Evolutionary conservation across 2,329 filamentous ascomycete genomes (phyloP), one percentile per base, ranked within the genome.

Genomic region (Periconia sp.): DNA sequence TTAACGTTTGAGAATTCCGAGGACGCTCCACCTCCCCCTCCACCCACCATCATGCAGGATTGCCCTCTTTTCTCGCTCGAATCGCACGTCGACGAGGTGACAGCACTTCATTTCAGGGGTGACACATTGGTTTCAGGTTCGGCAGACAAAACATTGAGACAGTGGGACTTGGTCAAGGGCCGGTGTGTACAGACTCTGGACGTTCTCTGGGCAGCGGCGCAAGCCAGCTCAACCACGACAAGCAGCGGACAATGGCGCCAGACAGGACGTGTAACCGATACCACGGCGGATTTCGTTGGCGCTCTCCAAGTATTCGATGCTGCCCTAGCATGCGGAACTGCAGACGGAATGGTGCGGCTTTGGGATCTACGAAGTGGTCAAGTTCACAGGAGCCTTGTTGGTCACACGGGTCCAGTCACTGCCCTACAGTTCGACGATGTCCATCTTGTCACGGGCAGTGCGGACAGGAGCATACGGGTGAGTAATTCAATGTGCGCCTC

Each of bases 121-220:
- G 86, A 96, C 56, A 91, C 89, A 0, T 80, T 99, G 12, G 91
- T 99, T 22, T 99, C 94, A 2, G 94, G 94, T 10, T 97, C 92
- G 6, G 88, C 94, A 1, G 94, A 99, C 74, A 99, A 99, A 78
- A 99, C 94, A 1, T 78, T 99, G 41, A 86, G 94, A 31, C 94
- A 99, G 69, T 99, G 94, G 94, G 94, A 99, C 75, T 79, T 99
- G 36, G 89, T 92, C 61, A 96, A 92, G 68, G 94, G 94, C n/a
- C 87, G 94, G 35, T 97, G 94, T 69, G 89, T 99, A 40, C 94
- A 99, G 72, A 99, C 94, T 3, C 78, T 99, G 35, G 94, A 99
- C 71, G 92, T 99, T 5, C 88, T 99, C 68, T 99, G 94, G 94
- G 94, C 94, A 8, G 92, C 94, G 4, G 92, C 94, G 2, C 92